Percentiles rank a stretch among this genome's conserved stretches.
Conservation (phyloP, 1,284 basidiomycete genomes). For the Neotropicomus parvogracilis region DNA sequence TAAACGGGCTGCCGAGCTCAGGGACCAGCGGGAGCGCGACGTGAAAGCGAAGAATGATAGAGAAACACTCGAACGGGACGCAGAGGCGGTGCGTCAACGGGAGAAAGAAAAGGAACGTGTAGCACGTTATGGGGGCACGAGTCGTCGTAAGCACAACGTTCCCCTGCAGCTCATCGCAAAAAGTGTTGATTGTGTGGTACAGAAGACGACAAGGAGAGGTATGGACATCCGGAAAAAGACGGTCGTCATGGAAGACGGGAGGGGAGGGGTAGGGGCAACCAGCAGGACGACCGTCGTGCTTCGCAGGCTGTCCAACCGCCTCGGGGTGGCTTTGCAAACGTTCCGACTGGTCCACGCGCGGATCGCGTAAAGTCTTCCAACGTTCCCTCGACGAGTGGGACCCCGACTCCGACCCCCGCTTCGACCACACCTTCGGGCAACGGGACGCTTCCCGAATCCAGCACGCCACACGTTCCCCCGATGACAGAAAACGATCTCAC, state of each 20-base stretch:
- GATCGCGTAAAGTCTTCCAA: constrained; percentile 50
- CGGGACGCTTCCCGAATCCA: constrained; percentile 31
- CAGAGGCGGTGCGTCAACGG: constrained; percentile 59
- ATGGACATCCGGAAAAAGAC: constrained; percentile 51
- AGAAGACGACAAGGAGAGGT: constrained; percentile 63
- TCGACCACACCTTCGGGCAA: constrained; percentile 38
- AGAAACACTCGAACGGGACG: constrained; percentile 69
- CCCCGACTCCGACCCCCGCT: constrained; percentile 36
- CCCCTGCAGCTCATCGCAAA: constrained; percentile 11
- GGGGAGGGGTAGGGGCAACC: constrained; percentile 31
- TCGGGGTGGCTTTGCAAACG: constrained; percentile 50
- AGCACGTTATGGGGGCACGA: constrained; percentile 26
- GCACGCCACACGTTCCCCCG: constrained; percentile 57
- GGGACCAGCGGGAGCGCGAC: constrained; percentile 60
- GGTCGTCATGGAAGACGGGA: constrained; percentile 34
- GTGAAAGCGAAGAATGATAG: constrained; percentile 57
- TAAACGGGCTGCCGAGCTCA: constrained; percentile 78
- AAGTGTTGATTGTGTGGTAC: constrained; percentile 18
- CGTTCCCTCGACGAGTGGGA: constrained; percentile 31
- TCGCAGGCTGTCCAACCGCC: constrained; percentile 34
- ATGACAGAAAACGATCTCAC: constrained; percentile 74
- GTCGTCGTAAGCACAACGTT: constrained; percentile 43
- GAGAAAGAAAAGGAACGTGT: constrained; percentile 34
- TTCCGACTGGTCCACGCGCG: constrained; percentile 82
- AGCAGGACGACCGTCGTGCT: constrained; percentile 33